Conservation (phyloP, 2,329 filamentous ascomycete genomes). For the Colletotrichum sp. region DNA sequence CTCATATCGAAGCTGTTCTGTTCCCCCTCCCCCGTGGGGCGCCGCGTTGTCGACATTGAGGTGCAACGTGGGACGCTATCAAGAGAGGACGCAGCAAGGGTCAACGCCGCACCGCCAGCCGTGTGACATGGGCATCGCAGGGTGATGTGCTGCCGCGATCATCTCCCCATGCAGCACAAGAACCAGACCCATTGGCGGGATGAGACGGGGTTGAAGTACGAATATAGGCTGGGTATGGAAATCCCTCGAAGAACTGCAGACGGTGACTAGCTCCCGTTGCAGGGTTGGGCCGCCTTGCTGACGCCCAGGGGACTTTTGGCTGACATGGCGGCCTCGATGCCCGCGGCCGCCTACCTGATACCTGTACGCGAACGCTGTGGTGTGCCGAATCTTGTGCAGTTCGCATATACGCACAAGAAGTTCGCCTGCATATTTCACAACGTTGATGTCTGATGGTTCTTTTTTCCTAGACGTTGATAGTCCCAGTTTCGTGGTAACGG, state of each 20-base stretch:
- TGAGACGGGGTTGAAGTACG: not conserved
- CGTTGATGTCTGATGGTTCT: not conserved
- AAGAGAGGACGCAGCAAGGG: not conserved
- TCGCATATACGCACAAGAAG: not conserved
- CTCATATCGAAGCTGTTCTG: not conserved
- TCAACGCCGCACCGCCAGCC: not conserved
- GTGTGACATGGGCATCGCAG: not conserved
- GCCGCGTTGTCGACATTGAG: not conserved
- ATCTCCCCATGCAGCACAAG: not conserved
- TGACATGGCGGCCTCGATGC: not conserved
- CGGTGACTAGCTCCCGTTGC: not conserved
- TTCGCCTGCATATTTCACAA: not conserved
- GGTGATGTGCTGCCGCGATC: not conserved
- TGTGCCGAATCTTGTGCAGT: not conserved
- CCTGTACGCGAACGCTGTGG: not conserved
- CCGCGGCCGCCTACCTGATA: not conserved
- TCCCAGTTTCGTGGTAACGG: not conserved
- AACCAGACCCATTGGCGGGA: not conserved
- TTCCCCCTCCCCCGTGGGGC: not conserved
- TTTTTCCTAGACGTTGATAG: not conserved
- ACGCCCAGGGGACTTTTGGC: slow-evolving; percentile 4
- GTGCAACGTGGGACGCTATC: slow-evolving; percentile 13
- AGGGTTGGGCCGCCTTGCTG: slow-evolving; percentile 13
- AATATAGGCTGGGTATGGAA: not conserved
- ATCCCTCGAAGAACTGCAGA: slow-evolving; percentile 4